A percentile compares a stretch with the other conserved stretches of the same genome.
These are phyloP conservation scores for Coccomyxa subellipsoidea DNA, from an alignment of 163 green algal genomes.

Conservation along the genomic window DNA sequence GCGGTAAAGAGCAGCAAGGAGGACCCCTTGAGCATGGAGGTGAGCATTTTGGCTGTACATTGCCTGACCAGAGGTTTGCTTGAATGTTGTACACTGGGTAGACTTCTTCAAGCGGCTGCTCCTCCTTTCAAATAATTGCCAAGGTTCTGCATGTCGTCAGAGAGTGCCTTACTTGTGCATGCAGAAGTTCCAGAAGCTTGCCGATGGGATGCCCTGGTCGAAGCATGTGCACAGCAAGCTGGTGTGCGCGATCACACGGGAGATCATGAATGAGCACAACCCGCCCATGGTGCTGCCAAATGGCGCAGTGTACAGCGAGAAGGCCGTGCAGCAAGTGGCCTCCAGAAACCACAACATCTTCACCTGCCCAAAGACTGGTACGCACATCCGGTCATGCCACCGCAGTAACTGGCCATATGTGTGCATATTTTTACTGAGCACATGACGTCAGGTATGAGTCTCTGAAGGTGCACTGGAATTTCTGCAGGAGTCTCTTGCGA, in stretches of 20 bases:
- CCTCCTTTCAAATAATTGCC: background rate
- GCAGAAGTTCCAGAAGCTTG: constrained; percentile 65
- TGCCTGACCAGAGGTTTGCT: background rate
- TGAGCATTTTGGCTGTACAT: background rate
- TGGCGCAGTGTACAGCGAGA: constrained; percentile 74
- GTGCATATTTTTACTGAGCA: background rate
- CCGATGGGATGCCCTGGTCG: constrained; percentile 71
- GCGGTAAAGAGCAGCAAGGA: constrained; percentile 32
- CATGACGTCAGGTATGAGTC: background rate
- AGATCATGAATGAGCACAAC: constrained; percentile 93
- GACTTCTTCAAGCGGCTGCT: background rate
- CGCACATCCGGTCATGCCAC: background rate
- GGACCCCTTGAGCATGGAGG: constrained; percentile 65
- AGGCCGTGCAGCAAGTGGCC: constrained; percentile 21
- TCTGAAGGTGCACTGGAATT: background rate
- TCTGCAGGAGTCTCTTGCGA: constrained; percentile 6
- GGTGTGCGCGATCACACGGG: constrained; percentile 80
- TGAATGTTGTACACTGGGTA: background rate
- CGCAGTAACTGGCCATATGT: background rate
- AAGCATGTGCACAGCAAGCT: constrained; percentile 91
- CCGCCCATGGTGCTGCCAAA: constrained; percentile 92
- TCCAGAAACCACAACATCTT: constrained; percentile 1
- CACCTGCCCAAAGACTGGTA: constrained; percentile 10
- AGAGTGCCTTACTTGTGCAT: background rate
- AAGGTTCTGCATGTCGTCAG: background rate